Evolutionary conservation across 1,284 basidiomycete genomes (phyloP), one percentile per base, ranked within the genome.

Genomic region (Singerocomus inundabilis): DNA sequence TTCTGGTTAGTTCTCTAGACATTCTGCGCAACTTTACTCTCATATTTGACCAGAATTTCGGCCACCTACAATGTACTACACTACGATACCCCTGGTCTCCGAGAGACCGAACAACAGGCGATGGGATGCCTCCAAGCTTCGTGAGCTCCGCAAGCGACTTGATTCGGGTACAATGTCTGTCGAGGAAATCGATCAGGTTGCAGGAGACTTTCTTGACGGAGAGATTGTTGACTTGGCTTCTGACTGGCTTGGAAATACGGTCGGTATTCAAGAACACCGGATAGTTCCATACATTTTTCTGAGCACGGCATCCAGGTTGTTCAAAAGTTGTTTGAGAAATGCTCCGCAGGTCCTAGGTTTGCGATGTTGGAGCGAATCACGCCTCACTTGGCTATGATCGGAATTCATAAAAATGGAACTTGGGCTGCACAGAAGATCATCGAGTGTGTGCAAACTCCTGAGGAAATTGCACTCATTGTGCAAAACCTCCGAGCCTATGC

Each of bases 371-470:
- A 98, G 64, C 85, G 93, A 40, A 88, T 99, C 52, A 84, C 88
- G 3, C 97, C 97, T 46, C 91, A 97, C 68, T 77, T 99, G 24
- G 97, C 96, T 25, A 93, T 93, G 81, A 97, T 98, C 57, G 97
- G 97, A 43, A 94, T 96, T 45, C 97, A 99, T 77, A 99, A 99
- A 76, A 99, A 99, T 62, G 97, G 97, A 34, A 99, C 97, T 0
- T 99, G 97, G 97, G 96, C 97, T 1, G 96, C 95, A 3, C 97
- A 99, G 71, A 97, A 97, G 79, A 96, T 98, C 65, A 98, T 99
- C 57, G 95, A 98, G 72, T 96, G 93, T 58, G 90, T 95, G 37
- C 81, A 85, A 48, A 86, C 81, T n/a, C 84, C 88, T 6, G 93
- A 97, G 54, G 97, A 99, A 68, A 80, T 93, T 49, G 78, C 77